These are phyloP conservation scores for Corymbia citriodora DNA, from an alignment of 441 rosid species.

Conservation along the genomic window DNA sequence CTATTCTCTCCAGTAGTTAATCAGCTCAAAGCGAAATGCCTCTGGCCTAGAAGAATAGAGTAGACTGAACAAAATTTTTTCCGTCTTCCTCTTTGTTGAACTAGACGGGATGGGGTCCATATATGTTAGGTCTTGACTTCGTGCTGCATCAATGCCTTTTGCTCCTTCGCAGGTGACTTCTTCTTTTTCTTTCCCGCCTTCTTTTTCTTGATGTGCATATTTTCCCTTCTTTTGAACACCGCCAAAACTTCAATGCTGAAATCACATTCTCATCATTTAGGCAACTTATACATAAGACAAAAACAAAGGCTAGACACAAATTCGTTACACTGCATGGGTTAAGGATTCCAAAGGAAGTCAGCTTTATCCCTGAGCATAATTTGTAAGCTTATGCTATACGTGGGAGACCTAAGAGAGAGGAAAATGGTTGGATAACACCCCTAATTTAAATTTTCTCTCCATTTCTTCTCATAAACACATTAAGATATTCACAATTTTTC, in stretches of 20 bases:
- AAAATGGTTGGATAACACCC: not conserved
- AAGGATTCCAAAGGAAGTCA: not conserved
- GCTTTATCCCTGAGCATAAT: not conserved
- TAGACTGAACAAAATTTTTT: not conserved
- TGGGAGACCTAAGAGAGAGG: not conserved
- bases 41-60: not conserved
- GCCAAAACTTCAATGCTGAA: conserved; percentile 89
- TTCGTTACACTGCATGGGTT: not conserved
- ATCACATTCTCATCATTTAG: conserved; percentile 12
- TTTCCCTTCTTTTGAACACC: conserved; percentile 55
- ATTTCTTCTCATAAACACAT: not conserved
- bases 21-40: not conserved
- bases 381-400: not conserved
- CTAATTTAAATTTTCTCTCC: not conserved
- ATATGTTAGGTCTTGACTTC: not conserved
- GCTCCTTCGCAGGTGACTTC: conserved; percentile 13
- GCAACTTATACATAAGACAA: not conserved
- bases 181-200: conserved; percentile 56
- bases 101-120: not conserved
- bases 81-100: not conserved
- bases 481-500: not conserved
- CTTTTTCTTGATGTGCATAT: conserved; percentile 49
- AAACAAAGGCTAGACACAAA: not conserved
- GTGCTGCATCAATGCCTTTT: not conserved
- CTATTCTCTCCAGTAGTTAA: not conserved